phyloP scores from a whole-genome alignment of 192 early-diverging fungal genomes.

The Coemansia sp. region DNA sequence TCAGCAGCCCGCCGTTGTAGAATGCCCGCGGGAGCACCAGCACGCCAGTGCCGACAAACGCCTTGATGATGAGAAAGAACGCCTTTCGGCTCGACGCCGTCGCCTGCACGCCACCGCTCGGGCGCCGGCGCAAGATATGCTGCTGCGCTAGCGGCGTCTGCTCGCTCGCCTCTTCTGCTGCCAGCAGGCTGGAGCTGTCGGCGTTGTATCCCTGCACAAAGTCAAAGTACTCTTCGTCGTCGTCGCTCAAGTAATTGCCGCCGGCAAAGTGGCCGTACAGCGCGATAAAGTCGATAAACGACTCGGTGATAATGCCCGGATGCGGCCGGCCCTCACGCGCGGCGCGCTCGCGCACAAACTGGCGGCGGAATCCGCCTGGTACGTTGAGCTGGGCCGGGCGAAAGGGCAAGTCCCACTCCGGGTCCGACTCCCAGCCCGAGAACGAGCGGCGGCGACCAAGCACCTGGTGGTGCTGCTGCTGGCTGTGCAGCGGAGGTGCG shows the following conservation, averaged over 20 bases:
- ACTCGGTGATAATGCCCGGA: slow-evolving; percentile 78
- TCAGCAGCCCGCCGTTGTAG: slow-evolving; percentile 75
- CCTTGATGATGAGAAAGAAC: slow-evolving; percentile 78
- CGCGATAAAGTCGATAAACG: slow-evolving; percentile 94
- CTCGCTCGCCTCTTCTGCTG: slow-evolving; percentile 9
- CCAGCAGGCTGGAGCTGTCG: background rate
- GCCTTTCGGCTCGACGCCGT: slow-evolving; percentile 71
- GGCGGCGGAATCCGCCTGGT: slow-evolving; percentile 91
- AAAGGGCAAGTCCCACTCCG: slow-evolving; percentile 45
- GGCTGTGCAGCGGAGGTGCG: slow-evolving; percentile 15
- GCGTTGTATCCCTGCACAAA: slow-evolving; percentile 18
- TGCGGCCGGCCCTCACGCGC: slow-evolving; percentile 63
- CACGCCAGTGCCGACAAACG: slow-evolving; percentile 82
- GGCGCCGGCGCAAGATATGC: slow-evolving; percentile 8
- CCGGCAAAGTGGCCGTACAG: slow-evolving; percentile 96
- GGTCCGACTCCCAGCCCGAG: slow-evolving; percentile 52
- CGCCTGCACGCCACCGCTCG: slow-evolving; percentile 23
- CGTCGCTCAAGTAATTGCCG: slow-evolving; percentile 85
- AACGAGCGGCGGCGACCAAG: slow-evolving; percentile 51
- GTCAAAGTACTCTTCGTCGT: slow-evolving; percentile 68
- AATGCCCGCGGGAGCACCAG: slow-evolving; percentile 79
- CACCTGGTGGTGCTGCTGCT: slow-evolving; percentile 26
- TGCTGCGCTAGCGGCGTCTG: slow-evolving; percentile 27
- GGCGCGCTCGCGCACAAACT: slow-evolving; percentile 82
- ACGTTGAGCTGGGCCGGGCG: slow-evolving; percentile 58